These are phyloP conservation scores for Penicillium ochrochloron DNA, from an alignment of 495 filamentous ascomycete genomes.

Conservation along the genomic window DNA sequence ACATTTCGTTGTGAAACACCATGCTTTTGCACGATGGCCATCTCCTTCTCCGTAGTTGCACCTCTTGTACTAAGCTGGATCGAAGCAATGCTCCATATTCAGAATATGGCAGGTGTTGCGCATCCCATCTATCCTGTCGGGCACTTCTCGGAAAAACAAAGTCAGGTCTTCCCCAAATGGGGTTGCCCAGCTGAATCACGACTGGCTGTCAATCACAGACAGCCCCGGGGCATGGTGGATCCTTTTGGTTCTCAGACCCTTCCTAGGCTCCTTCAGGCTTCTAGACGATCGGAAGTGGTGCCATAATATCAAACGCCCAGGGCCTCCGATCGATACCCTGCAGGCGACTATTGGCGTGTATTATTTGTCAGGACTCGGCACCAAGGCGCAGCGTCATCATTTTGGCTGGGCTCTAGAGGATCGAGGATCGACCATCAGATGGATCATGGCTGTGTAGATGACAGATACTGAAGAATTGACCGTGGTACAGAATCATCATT, in stretches of 20 bases:
- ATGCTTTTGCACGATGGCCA: not conserved
- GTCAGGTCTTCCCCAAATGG: not conserved
- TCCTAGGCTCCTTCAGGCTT: not conserved
- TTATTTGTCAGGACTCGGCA: conserved; percentile 1
- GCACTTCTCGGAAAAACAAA: not conserved
- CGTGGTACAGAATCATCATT: not conserved
- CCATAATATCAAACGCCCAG: not conserved
- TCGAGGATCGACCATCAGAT: not conserved
- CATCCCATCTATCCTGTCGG: not conserved
- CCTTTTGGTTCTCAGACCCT: not conserved
- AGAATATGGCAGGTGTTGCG: too few species aligned
- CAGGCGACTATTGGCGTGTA: conserved; percentile 9
- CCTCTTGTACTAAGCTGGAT: not conserved
- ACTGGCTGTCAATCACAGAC: conserved; percentile 1
- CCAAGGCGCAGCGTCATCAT: not conserved
- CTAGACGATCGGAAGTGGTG: not conserved
- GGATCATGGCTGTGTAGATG: not conserved
- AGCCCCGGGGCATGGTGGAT: not conserved
- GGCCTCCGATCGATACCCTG: conserved; percentile 4
- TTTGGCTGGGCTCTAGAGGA: not conserved
- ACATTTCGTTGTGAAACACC: not conserved
- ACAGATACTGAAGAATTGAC: not conserved
- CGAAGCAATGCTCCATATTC: not conserved
- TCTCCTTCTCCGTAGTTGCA: too few species aligned
- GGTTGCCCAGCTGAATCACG: not conserved